Evolutionary conservation across 2,329 filamentous ascomycete genomes (phyloP).

Genomic region (Fusarium coicis): DNA sequence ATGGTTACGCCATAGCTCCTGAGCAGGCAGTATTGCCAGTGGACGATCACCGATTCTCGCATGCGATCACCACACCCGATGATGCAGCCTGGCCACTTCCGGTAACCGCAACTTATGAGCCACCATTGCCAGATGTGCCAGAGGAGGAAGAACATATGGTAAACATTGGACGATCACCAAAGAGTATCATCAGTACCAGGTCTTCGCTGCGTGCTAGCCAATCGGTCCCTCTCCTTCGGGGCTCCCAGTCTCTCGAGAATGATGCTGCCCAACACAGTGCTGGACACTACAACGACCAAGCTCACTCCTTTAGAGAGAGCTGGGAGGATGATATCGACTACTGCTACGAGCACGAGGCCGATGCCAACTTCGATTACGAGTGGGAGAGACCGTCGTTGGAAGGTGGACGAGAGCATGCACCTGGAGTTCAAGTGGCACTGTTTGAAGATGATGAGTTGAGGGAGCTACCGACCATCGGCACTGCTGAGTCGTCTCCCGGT

Average conservation of each 20-base stretch:
- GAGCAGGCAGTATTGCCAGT: constrained; percentile 21
- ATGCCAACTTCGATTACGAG: constrained; percentile 73
- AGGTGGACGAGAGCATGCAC: constrained; percentile 38
- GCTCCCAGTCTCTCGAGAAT: constrained; percentile 56
- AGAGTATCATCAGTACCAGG: constrained; percentile 59
- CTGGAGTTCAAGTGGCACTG: constrained; percentile 40
- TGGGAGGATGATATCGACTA: constrained; percentile 79
- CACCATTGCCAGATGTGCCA: constrained; percentile 66
- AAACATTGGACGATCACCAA: constrained; percentile 52
- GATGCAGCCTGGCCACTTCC: constrained; percentile 56
- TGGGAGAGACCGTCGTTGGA: constrained; percentile 71
- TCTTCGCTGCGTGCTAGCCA: constrained; percentile 66
- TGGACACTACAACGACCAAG: constrained; percentile 37
- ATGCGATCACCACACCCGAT: constrained; percentile 56
- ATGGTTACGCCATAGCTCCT: constrained; percentile 8
- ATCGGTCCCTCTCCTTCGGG: constrained; percentile 66
- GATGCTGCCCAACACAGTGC: constrained; percentile 48
- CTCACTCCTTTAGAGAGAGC: constrained; percentile 54
- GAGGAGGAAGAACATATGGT: constrained; percentile 68
- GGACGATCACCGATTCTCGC: constrained; percentile 44
- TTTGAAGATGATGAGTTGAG: constrained; percentile 39
- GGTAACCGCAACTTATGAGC: constrained; percentile 50
- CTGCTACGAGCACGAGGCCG: constrained; percentile 75
- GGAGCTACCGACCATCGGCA: constrained; percentile 28
- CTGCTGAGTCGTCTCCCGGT: constrained; percentile 41